Base-by-base conservation (phyloP, 2,329 filamentous ascomycete species). In the Alternaria infectoria region DNA sequence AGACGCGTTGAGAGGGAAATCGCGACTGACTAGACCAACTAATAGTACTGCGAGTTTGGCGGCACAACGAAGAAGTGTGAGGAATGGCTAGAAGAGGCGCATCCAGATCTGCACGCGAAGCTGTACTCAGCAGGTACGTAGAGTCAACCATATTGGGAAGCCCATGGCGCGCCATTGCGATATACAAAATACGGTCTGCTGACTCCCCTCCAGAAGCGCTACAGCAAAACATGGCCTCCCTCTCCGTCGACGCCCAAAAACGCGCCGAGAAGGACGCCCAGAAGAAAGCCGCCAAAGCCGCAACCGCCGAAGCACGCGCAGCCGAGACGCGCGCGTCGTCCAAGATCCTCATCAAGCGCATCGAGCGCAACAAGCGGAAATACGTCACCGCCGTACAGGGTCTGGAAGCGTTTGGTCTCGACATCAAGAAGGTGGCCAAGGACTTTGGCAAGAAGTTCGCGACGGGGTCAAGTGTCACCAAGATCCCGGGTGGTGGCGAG, bases 391-490 rank as follows among this genome's bases (percentile, higher is more conserved):
- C 94, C 15, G 90, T 99, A n/a, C 89, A 89, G 7, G 96, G 96
- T 0, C 85, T 99, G 19, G 96, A 99, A 80, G 89, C 91, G 0
- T 97, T 97, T 76, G 93, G 93, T 0, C 81, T 98, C 45, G 95
- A 98, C 60, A 86, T 97, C 75, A 99, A 99, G 82, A 98, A 97
- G 84, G 86, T 97, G 8, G 90, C 94, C 62, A 98, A 98, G 85
- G 96, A 98, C 76, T 90, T 98, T 71, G 96, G 96, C 67, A 99
- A 98, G 88, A 98, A 97, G 83, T 98, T 99, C 77, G 96, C 96
- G 28, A 98, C 96, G 10, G 96, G 96, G 1, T 91, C 90, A 15
- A 94, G 91, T 47, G 96, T 99, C 47, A 98, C 95, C 9, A 97
- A 97, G 83, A 88, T 91, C 2, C 87, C 93, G 0, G 90, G 89